Percentiles rank a stretch among this genome's conserved stretches.
phyloP scores from a whole-genome alignment of 768 basidiomycete genomes.

The Lactarius evosmus region DNA sequence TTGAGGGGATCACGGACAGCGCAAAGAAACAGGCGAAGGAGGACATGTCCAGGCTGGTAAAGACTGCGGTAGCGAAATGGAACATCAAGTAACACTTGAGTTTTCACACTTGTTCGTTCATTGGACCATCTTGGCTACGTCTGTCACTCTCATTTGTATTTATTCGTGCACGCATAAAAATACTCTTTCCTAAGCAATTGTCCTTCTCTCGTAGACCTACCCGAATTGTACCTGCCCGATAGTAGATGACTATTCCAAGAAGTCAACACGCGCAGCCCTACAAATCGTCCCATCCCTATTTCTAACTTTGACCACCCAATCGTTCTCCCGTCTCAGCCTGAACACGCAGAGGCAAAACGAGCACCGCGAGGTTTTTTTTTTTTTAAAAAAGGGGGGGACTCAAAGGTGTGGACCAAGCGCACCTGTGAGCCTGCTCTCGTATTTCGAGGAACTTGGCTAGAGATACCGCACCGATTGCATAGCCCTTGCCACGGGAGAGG shows the following conservation, averaged over 20 bases:
- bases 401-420: constrained; percentile 2
- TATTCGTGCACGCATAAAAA: constrained; percentile 15
- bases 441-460: constrained; percentile 51
- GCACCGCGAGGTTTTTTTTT: not conserved
- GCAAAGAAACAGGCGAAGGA: constrained; percentile 80
- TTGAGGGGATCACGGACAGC: constrained; percentile 75
- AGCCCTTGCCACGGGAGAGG: constrained; percentile 70
- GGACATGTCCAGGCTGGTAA: constrained; percentile 70
- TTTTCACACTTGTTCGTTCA: not conserved
- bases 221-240: constrained; percentile 16
- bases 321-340: constrained; percentile 21
- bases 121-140: not conserved
- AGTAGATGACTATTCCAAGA: constrained; percentile 20
- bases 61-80: constrained; percentile 76
- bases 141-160: constrained; percentile 18
- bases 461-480: constrained; percentile 72
- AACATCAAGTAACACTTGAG: constrained; percentile 33
- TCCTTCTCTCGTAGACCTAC: constrained; percentile 8
- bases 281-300: constrained; percentile 45
- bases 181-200: not conserved
- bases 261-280: constrained; percentile 21
- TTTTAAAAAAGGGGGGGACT: constrained; percentile 1
- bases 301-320: constrained; percentile 60
- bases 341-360: not conserved
- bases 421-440: constrained; percentile 48